Evolutionary conservation across 805 yeast species (phyloP).

Genomic region (Candida endomychidarum): DNA sequence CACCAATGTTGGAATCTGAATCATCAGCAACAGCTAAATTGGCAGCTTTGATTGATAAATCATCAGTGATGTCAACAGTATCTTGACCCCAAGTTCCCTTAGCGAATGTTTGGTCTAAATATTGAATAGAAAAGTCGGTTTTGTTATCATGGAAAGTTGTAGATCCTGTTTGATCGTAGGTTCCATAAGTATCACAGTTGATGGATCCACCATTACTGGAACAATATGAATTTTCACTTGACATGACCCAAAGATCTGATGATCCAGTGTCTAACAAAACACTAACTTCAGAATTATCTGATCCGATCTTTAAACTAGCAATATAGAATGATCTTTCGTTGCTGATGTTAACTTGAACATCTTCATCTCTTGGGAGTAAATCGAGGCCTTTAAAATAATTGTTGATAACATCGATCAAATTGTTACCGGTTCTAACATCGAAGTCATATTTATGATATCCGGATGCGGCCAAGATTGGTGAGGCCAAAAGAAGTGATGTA

Average conservation of each 20-base stretch:
- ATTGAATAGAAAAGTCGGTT: constrained; percentile 41
- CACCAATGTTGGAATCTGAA: constrained; percentile 21
- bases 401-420: constrained; percentile 19
- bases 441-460: constrained; percentile 25
- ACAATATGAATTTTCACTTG: constrained; percentile 26
- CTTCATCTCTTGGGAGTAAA: constrained; percentile 5
- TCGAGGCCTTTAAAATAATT: constrained; percentile 13
- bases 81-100: constrained; percentile 22
- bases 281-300: constrained; percentile 25
- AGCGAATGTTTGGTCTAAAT: constrained; percentile 51
- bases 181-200: constrained; percentile 30
- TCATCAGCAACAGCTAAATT: constrained; percentile 22
- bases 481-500: constrained; percentile 14
- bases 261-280: constrained; percentile 44
- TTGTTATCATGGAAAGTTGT: constrained; percentile 33
- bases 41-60: constrained; percentile 15
- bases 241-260: constrained; percentile 44
- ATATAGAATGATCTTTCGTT: constrained; percentile 33
- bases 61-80: constrained; percentile 16
- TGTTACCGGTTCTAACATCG: constrained; percentile 23
- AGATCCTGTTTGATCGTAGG: constrained; percentile 36
- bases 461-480: too few species aligned
- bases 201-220: constrained; percentile 22
- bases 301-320: constrained; percentile 29
- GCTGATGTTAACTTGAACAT: constrained; percentile 9